These are phyloP conservation scores for Quercus glauca DNA, from an alignment of 306 rosid species.

Conservation along the genomic window DNA sequence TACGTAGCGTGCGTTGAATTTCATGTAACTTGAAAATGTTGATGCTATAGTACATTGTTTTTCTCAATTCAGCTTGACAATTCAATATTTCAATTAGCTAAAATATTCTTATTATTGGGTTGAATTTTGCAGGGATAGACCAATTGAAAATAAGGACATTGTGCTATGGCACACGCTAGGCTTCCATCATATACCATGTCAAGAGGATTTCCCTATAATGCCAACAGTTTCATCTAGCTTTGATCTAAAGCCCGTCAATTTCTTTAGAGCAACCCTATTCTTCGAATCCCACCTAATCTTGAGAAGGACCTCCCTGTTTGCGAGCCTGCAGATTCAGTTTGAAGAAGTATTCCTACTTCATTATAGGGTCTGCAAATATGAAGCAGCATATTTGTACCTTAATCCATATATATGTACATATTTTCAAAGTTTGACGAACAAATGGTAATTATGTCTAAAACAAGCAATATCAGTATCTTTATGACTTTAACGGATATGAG, in stretches of 20 bases:
- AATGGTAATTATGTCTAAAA: not conserved
- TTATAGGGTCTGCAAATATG: not conserved
- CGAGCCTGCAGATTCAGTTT: slow-evolving; percentile 43
- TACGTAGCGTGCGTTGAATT: not conserved
- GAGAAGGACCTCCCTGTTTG: slow-evolving; percentile 70
- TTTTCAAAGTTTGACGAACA: not conserved
- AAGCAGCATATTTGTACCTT: not conserved
- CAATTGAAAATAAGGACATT: slow-evolving; percentile 76
- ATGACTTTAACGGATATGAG: not conserved
- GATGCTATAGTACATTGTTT: too few species aligned
- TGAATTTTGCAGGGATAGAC: slow-evolving; percentile 60
- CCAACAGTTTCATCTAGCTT: slow-evolving; percentile 83
- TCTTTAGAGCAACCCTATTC: slow-evolving; percentile 83
- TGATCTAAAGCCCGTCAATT: slow-evolving; percentile 80
- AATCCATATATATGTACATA: not conserved
- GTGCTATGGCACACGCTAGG: slow-evolving; percentile 92
- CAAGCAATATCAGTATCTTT: not conserved
- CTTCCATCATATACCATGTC: slow-evolving; percentile 91
- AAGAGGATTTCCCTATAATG: slow-evolving; percentile 90
- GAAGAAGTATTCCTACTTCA: not conserved
- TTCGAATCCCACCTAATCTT: slow-evolving; percentile 59
- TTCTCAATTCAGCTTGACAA: not conserved
- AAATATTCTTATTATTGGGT: not conserved
- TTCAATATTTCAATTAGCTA: not conserved
- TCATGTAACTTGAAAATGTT: not conserved